These are phyloP conservation scores for Zizania latifolia DNA, from an alignment of 176 grass and related monocot genomes.

Conservation along the genomic window DNA sequence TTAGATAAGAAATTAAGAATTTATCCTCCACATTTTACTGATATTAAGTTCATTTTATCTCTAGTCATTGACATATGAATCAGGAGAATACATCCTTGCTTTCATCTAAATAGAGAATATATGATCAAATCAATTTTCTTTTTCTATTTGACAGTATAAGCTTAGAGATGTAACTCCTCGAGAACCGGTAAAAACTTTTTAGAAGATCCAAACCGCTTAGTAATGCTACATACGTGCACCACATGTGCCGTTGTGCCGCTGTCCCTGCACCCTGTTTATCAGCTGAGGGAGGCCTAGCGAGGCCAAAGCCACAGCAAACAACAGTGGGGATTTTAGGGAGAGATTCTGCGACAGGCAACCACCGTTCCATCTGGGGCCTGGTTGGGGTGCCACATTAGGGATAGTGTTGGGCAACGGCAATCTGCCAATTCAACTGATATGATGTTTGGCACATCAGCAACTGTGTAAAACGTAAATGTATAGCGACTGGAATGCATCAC, in stretches of 20 bases:
- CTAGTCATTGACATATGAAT: too few species aligned
- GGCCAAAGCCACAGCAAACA: constrained; percentile 14
- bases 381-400: not conserved
- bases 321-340: constrained; percentile 21
- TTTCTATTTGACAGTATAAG: too few species aligned
- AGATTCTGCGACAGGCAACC: constrained; percentile 50
- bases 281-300: constrained; percentile 11
- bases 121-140: too few species aligned
- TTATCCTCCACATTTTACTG: too few species aligned
- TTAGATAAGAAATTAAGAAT: too few species aligned
- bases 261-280: constrained; percentile 22
- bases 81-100: too few species aligned
- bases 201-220: too few species aligned
- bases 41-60: too few species aligned
- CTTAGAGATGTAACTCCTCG: too few species aligned
- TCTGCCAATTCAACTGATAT: constrained; percentile 25
- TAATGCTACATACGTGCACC: constrained; percentile 6
- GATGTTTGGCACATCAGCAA: too few species aligned
- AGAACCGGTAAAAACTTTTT: too few species aligned
- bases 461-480: not conserved
- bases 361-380: constrained; percentile 24
- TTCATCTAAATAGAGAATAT: too few species aligned
- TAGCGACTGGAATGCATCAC: not conserved
- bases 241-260: constrained; percentile 7
- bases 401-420: not conserved